Percentiles rank a stretch among this genome's conserved stretches.
phyloP scores from a whole-genome alignment of 2,329 filamentous ascomycete species.

The Onygena corvina region DNA sequence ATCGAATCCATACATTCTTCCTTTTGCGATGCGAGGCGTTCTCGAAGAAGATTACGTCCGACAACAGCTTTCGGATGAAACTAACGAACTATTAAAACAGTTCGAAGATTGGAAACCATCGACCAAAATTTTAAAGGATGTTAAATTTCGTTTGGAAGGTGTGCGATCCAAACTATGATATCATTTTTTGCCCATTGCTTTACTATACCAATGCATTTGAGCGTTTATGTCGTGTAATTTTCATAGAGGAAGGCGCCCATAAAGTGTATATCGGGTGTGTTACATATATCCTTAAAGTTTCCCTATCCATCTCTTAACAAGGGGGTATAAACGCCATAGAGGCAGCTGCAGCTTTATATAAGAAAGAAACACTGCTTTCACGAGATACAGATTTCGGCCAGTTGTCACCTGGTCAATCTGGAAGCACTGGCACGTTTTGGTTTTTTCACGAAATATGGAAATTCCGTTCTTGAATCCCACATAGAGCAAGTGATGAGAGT shows the following conservation, averaged over 20 bases:
- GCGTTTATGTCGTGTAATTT: slow-evolving; percentile 1
- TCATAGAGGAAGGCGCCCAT: neutral
- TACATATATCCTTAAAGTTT: no score
- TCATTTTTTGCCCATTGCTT: neutral
- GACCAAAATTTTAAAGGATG: slow-evolving; percentile 86
- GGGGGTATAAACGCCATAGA: no score
- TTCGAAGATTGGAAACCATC: slow-evolving; percentile 90
- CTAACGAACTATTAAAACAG: slow-evolving; percentile 63
- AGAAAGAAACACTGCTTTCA: no score
- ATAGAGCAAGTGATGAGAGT: no score
- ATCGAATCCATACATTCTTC: slow-evolving; percentile 77
- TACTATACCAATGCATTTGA: neutral
- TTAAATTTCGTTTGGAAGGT: slow-evolving; percentile 86
- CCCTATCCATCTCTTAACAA: no score
- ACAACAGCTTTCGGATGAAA: slow-evolving; percentile 64
- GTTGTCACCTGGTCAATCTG: no score
- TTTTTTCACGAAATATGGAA: no score
- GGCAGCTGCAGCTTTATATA: no score
- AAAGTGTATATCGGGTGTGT: no score
- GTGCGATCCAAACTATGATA: slow-evolving; percentile 66
- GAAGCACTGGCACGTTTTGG: no score
- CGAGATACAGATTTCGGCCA: no score
- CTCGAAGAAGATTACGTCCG: slow-evolving; percentile 86
- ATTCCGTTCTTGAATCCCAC: no score
- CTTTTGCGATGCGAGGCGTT: slow-evolving; percentile 89